Evolutionary conservation across 768 basidiomycete species (phyloP).

Genomic region (Pholiota microspora): DNA sequence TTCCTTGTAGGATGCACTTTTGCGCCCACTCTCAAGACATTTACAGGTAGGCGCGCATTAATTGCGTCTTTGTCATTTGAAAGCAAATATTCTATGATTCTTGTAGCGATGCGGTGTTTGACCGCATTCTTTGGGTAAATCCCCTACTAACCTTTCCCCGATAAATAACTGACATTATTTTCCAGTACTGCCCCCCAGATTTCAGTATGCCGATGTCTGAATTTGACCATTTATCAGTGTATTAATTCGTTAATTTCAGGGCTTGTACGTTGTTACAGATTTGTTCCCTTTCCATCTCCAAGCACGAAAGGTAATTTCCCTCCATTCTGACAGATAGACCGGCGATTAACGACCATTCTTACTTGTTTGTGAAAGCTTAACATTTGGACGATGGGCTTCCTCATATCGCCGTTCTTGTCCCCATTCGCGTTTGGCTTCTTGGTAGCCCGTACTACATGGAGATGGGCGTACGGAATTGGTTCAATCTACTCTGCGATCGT

Average conservation of each 20-base stretch:
- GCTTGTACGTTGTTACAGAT: constrained; percentile 60
- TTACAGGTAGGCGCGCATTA: constrained; percentile 39
- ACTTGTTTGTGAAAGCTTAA: constrained; percentile 42
- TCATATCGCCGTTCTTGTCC: constrained; percentile 61
- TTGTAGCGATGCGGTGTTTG: constrained; percentile 55
- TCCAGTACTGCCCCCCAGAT: constrained; percentile 59
- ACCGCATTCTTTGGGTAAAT: constrained; percentile 55
- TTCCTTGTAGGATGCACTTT: constrained; percentile 49
- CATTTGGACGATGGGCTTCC: constrained; percentile 73
- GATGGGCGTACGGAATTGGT: constrained; percentile 69
- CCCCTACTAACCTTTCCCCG: not conserved
- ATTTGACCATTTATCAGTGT: not conserved
- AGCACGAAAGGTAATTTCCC: constrained; percentile 51
- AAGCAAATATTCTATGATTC: not conserved
- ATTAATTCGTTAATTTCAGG: constrained; percentile 28
- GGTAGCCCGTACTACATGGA: constrained; percentile 55
- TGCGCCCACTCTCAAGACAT: constrained; percentile 53
- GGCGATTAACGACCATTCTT: not conserved
- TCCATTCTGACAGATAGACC: not conserved
- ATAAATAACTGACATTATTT: not conserved
- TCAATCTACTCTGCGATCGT: constrained; percentile 57
- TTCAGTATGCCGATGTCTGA: constrained; percentile 41
- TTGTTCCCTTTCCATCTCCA: constrained; percentile 70
- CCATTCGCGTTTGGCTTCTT: constrained; percentile 71
- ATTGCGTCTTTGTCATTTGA: not conserved